phyloP scores from a whole-genome alignment of 768 basidiomycete genomes.

The Boletus barrowsii region DNA sequence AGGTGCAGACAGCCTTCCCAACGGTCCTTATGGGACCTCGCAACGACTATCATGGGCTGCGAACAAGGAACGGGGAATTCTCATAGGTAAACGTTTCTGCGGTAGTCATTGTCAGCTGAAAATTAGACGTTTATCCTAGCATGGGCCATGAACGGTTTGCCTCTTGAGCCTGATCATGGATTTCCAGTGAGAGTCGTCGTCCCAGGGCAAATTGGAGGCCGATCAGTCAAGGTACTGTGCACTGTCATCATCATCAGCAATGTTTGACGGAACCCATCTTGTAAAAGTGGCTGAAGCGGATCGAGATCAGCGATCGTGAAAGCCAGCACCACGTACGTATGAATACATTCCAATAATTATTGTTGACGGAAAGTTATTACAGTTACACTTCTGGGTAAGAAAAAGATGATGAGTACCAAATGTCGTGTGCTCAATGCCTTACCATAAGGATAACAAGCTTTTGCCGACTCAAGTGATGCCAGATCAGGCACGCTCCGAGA shows the following conservation, averaged over 20 bases:
- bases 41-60: constrained; percentile 45
- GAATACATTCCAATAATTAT: neutral
- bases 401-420: neutral
- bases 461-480: constrained; percentile 52
- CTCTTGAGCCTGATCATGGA: constrained; percentile 61
- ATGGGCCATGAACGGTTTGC: constrained; percentile 60
- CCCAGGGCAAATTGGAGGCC: constrained; percentile 61
- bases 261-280: neutral
- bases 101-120: neutral
- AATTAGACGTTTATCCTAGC: constrained; percentile 15
- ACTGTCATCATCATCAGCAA: neutral
- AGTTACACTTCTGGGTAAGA: constrained; percentile 37
- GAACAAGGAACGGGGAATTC: constrained; percentile 46
- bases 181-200: constrained; percentile 63
- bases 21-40: constrained; percentile 59
- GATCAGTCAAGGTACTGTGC: constrained; percentile 40
- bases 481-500: constrained; percentile 49
- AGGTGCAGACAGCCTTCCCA: constrained; percentile 52
- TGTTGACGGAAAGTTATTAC: neutral
- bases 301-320: constrained; percentile 49
- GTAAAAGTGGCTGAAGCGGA: constrained; percentile 51
- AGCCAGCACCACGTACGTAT: constrained; percentile 47
- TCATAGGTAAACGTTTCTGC: constrained; percentile 33
- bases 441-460: constrained; percentile 51
- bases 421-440: neutral